phyloP scores from a whole-genome alignment of 768 basidiomycete species.

The Tricholoma sp. region DNA sequence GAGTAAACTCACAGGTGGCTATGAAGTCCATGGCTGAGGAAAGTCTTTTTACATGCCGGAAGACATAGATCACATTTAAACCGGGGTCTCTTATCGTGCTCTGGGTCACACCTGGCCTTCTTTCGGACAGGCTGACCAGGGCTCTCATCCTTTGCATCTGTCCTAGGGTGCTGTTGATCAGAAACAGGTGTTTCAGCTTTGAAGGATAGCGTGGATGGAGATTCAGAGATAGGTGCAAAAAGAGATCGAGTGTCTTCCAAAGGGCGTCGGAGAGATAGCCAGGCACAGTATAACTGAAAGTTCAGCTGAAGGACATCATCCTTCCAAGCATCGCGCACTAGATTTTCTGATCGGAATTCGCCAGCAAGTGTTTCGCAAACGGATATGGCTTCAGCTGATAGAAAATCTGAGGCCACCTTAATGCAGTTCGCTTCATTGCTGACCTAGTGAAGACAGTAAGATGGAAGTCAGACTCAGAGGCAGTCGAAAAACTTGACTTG shows the following conservation, averaged over 20 bases:
- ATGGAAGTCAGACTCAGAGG: neutral
- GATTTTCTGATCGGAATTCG: constrained; percentile 87
- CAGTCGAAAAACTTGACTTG: constrained; percentile 40
- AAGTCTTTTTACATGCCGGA: neutral
- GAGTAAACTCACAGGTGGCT: neutral
- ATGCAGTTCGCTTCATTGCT: constrained; percentile 88
- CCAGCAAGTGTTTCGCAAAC: constrained; percentile 79
- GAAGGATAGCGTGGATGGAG: neutral
- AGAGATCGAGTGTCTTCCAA: neutral
- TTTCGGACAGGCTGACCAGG: neutral
- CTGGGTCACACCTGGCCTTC: neutral
- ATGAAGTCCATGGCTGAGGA: neutral
- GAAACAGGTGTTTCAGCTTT: neutral
- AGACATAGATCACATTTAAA: neutral
- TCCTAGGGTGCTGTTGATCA: neutral
- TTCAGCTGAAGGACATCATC: constrained; percentile 81
- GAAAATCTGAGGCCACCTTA: constrained; percentile 91
- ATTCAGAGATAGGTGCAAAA: neutral
- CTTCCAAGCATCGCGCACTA: constrained; percentile 81
- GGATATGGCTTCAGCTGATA: constrained; percentile 84
- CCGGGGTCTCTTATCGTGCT: neutral
- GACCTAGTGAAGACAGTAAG: constrained; percentile 52
- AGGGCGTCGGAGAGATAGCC: neutral
- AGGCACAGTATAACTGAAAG: neutral
- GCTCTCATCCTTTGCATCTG: neutral